Conservation (phyloP, 2,329 filamentous ascomycete genomes). For the Verticillium alfalfae region DNA sequence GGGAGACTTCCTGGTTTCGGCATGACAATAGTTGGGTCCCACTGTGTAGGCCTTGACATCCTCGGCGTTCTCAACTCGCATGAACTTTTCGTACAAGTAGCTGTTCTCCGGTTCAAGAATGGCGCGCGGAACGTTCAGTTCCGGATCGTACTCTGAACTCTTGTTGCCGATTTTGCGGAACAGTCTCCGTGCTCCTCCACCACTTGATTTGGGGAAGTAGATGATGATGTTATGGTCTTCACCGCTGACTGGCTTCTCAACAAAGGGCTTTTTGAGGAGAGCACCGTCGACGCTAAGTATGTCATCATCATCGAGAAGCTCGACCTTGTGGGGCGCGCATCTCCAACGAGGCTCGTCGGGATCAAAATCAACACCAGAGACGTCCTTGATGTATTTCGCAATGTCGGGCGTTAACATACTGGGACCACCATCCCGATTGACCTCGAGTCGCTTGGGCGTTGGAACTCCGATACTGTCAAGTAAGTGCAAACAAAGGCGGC, state of each 20-base stretch:
- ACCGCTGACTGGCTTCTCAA: conserved; percentile 96
- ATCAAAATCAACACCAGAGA: conserved; percentile 71
- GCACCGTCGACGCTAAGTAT: conserved; percentile 81
- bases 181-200: conserved; percentile 83
- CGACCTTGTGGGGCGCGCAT: conserved; percentile 59
- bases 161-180: conserved; percentile 99
- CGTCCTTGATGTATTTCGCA: conserved; percentile 70
- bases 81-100: conserved; percentile 96
- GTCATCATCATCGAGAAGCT: conserved; percentile 86
- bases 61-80: conserved; percentile 93
- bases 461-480: conserved; percentile 86
- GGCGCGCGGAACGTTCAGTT: conserved; percentile 69
- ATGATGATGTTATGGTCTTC: conserved; percentile 99
- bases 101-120: conserved; percentile 77
- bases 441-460: conserved; percentile 81
- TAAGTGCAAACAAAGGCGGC: conserved; percentile 80
- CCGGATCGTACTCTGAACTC: conserved; percentile 87
- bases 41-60: conserved; percentile 99
- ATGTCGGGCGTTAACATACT: conserved; percentile 72
- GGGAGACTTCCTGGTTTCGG: conserved; percentile 93
- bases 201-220: conserved; percentile 83
- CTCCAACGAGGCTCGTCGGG: conserved; percentile 54
- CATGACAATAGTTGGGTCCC: conserved; percentile 86
- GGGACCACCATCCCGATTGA: conserved; percentile 90
- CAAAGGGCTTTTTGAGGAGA: conserved; percentile 83